Conservation (phyloP, 139 green algal genomes). For the Trebouxia sp. region DNA sequence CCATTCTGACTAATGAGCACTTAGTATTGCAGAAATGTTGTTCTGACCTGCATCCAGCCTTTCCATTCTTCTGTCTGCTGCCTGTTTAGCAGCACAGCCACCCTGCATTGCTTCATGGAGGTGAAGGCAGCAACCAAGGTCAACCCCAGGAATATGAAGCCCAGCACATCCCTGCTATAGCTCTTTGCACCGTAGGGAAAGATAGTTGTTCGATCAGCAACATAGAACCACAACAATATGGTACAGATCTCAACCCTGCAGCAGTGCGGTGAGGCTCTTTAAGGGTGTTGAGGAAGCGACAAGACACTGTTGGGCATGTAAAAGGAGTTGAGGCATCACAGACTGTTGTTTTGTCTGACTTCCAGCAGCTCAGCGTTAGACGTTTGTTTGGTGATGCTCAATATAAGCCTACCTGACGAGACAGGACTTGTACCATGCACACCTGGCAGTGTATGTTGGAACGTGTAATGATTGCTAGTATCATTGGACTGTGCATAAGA, state of each 20-base stretch:
- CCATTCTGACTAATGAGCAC: too few species aligned
- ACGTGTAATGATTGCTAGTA: too few species aligned
- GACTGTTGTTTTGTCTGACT: neutral
- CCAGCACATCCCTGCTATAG: constrained; percentile 82
- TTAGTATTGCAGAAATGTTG: too few species aligned
- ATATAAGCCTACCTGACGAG: too few species aligned
- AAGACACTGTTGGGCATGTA: neutral
- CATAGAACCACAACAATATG: constrained; percentile 88
- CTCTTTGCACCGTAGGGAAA: constrained; percentile 38
- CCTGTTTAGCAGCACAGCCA: constrained; percentile 79
- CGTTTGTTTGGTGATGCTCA: too few species aligned
- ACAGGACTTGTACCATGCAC: too few species aligned
- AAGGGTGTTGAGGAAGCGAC: neutral
- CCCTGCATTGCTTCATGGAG: constrained; percentile 46
- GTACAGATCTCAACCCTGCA: constrained; percentile 76
- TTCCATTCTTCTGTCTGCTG: constrained; percentile 99
- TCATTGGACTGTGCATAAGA: too few species aligned
- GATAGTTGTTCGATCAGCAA: constrained; percentile 76
- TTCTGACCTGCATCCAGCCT: constrained; percentile 87
- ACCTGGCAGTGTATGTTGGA: too few species aligned
- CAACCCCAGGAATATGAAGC: constrained; percentile 85
- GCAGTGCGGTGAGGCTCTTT: neutral
- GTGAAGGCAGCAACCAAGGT: constrained; percentile 58
- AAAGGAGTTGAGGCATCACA: neutral
- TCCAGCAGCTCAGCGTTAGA: neutral